Evolutionary conservation across 129 eudicot species (phyloP).

Genomic region (Flaveria bidentis): DNA sequence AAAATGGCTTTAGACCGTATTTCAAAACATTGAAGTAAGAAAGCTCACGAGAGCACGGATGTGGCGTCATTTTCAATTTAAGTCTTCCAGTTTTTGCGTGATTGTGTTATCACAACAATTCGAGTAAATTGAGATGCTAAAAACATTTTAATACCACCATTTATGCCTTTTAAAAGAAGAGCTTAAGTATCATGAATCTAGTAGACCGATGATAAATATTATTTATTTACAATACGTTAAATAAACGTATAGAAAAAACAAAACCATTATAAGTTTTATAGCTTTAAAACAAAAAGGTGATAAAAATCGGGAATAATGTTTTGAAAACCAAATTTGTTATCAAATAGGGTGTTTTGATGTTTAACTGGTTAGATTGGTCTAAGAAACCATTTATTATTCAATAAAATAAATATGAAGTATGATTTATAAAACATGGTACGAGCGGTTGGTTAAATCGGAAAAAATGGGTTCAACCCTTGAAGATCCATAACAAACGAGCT

Average conservation of each 20-base stretch:
- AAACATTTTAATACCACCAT: background rate
- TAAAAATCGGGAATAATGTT: background rate
- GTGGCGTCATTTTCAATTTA: slow-evolving; percentile 12
- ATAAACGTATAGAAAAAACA: background rate
- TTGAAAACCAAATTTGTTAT: no score
- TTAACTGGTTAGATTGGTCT: no score
- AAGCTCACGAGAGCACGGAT: slow-evolving; percentile 1
- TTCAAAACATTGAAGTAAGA: slow-evolving; percentile 8
- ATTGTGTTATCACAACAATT: slow-evolving; percentile 4
- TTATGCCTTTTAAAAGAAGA: background rate
- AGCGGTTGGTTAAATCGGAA: background rate
- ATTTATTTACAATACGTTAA: background rate
- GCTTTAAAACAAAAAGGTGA: background rate
- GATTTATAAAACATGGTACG: no score
- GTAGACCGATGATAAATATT: background rate
- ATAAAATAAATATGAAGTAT: no score
- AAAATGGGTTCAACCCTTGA: background rate
- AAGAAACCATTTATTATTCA: no score
- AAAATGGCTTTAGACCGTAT: background rate
- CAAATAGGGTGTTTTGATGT: no score
- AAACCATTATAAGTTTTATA: background rate
- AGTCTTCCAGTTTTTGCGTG: slow-evolving; percentile 20
- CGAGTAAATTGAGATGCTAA: background rate
- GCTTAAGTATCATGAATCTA: background rate
- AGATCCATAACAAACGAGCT: background rate